Conservation (phyloP, 2,329 filamentous ascomycete genomes). For the Aspergillus sp. region DNA sequence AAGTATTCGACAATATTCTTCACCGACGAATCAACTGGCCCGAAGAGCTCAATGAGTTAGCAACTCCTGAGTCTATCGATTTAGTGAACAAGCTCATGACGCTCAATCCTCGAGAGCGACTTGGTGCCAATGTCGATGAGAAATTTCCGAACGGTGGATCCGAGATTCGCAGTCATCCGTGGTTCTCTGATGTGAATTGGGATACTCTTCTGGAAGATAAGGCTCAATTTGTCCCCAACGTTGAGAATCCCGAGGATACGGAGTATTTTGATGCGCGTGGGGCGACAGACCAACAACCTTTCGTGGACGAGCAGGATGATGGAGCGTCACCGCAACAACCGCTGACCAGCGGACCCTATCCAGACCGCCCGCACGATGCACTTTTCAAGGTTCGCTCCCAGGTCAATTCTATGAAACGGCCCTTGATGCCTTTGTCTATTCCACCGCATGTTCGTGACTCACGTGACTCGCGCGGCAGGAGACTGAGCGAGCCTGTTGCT, state of each 20-base stretch:
- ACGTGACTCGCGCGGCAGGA: slow-evolving; percentile 76
- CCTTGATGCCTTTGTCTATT: slow-evolving; percentile 90
- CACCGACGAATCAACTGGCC: slow-evolving; percentile 89
- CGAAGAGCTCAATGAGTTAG: slow-evolving; percentile 67
- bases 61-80: slow-evolving; percentile 84
- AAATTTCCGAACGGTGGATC: slow-evolving; percentile 77
- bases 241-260: slow-evolving; percentile 91
- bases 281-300: slow-evolving; percentile 84
- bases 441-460: slow-evolving; percentile 91
- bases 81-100: slow-evolving; percentile 89
- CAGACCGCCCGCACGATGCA: slow-evolving; percentile 89
- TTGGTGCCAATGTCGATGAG: slow-evolving; percentile 80
- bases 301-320: slow-evolving; percentile 91
- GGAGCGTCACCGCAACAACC: slow-evolving; percentile 67
- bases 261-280: slow-evolving; percentile 95
- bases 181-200: slow-evolving; percentile 87
- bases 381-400: slow-evolving; percentile 82
- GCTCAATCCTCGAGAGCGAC: slow-evolving; percentile 68
- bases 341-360: slow-evolving; percentile 66
- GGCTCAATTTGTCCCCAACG: slow-evolving; percentile 86
- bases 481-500: slow-evolving; percentile 82
- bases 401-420: slow-evolving; percentile 79
- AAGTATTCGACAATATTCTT: slow-evolving; percentile 95
- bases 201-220: slow-evolving; percentile 87
- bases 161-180: slow-evolving; percentile 82